Percentiles rank a stretch among this genome's conserved stretches.
Evolutionary conservation across 768 basidiomycete species (phyloP).

Genomic region (Hemileccinum impolitum): DNA sequence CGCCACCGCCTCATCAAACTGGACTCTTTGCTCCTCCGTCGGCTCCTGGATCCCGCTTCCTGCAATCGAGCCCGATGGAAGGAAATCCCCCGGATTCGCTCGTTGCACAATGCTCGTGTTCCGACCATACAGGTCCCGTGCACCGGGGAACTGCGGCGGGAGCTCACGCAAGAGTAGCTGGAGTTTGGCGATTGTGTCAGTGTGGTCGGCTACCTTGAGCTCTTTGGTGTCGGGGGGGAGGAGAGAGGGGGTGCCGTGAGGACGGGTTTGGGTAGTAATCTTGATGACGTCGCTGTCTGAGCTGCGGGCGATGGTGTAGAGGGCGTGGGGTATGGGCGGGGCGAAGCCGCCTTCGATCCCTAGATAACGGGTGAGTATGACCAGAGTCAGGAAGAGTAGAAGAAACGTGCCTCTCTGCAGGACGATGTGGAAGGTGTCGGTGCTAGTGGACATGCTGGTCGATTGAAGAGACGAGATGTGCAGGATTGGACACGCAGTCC

Average conservation of each 20-base stretch:
- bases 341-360: constrained; percentile 78
- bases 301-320: constrained; percentile 48
- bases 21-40: constrained; percentile 58
- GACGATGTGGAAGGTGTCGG: constrained; percentile 14
- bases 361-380: constrained; percentile 25
- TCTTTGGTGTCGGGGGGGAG: constrained; percentile 43
- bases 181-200: constrained; percentile 34
- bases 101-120: constrained; percentile 63
- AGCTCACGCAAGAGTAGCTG: constrained; percentile 55
- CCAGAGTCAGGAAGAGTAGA: background rate
- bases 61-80: constrained; percentile 56
- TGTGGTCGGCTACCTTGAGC: constrained; percentile 36
- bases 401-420: constrained; percentile 52
- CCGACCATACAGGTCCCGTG: constrained; percentile 70
- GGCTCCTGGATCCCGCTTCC: constrained; percentile 47
- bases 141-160: constrained; percentile 40
- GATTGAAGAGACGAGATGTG: background rate
- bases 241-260: constrained; percentile 44
- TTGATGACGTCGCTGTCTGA: constrained; percentile 36
- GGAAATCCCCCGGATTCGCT: constrained; percentile 42
- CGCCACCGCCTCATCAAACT: constrained; percentile 67
- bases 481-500: too few species aligned
- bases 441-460: constrained; percentile 16
- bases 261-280: constrained; percentile 47
- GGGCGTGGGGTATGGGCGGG: constrained; percentile 57